Evolutionary conservation across 2,329 filamentous ascomycete genomes (phyloP).

Genomic region (Fusarium sp.): DNA sequence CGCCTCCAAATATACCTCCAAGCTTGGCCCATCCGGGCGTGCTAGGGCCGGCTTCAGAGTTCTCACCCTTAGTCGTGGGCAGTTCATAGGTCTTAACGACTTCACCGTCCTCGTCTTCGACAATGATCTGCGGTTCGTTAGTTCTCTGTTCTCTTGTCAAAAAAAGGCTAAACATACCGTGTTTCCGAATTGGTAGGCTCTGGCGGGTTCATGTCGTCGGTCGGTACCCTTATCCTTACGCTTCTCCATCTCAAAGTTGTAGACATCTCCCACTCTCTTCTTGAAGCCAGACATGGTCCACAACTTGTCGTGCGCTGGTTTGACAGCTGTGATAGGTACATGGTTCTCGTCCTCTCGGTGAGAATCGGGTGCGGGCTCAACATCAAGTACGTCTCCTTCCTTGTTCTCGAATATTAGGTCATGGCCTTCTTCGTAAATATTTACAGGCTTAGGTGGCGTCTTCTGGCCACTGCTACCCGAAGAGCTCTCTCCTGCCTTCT

Average conservation of each 20-base stretch:
- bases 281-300: slow-evolving; percentile 61
- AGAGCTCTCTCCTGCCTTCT: slow-evolving; percentile 43
- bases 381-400: slow-evolving; percentile 86
- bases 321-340: slow-evolving; percentile 38
- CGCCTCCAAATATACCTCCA: slow-evolving; percentile 40
- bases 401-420: slow-evolving; percentile 86
- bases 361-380: slow-evolving; percentile 58
- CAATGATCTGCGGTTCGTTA: slow-evolving; percentile 75
- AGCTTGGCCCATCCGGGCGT: slow-evolving; percentile 67
- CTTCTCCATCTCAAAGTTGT: slow-evolving; percentile 71
- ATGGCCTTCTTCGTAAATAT: slow-evolving; percentile 85
- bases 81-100: slow-evolving; percentile 88
- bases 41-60: slow-evolving; percentile 56
- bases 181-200: slow-evolving; percentile 88
- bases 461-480: slow-evolving; percentile 32
- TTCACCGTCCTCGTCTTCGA: slow-evolving; percentile 88
- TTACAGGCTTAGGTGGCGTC: slow-evolving; percentile 58
- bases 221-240: slow-evolving; percentile 75
- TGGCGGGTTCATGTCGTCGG: slow-evolving; percentile 77
- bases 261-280: slow-evolving; percentile 65
- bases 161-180: slow-evolving; percentile 64
- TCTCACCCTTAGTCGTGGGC: slow-evolving; percentile 63
- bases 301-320: slow-evolving; percentile 39
- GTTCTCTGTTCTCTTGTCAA: background rate
- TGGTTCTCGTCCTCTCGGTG: slow-evolving; percentile 33